Base-by-base conservation (phyloP, 192 early-diverging fungal genomes). In the Gryganskiella cystojenkinii region DNA sequence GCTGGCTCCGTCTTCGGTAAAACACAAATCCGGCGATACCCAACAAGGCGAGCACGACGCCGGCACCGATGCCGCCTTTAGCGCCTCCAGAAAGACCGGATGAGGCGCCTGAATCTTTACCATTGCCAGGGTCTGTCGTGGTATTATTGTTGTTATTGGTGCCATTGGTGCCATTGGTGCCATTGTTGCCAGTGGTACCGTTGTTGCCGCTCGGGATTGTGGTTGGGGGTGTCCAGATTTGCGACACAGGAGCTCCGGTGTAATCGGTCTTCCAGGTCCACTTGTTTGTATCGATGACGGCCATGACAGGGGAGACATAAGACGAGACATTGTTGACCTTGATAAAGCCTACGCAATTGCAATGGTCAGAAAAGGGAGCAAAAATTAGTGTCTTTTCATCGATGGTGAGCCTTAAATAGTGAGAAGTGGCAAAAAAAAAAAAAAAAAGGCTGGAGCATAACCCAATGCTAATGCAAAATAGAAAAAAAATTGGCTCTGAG, bases 31-130 rank as follows among this genome's bases (percentile, higher is more conserved):
- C 66, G 7, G n/a, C 55, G 28, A 59, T 19, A 14, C 30, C 64
- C 51, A 76, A 40, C 13, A 78, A 13, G 8, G 13, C 58, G 15
- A 58, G 5, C 3, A n/a, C 72, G 4, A 67, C 54, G 10, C 51
- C 72, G 7, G 40, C 60, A 37, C 66, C 74, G 13, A 78, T 57
- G n/a, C 66, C 74, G 15, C 35, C 74, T 22, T 78, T 78, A 27
- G 61, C 74, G 8, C 74, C 74, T 9, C 58, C 6, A 25, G 74
- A 78, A 8, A 78, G 35, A 7, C 74, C 28, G 4, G 52, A 33
- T 22, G 45, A 57, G 11, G 27, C 30, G 11, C n/a, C n/a, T 27
- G 13, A 4, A 3, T 15, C 6, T 11, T 3, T 15, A 24, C 50
- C 42, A 10, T 13, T 30, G 4, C 0, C 17, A 17, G 3, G 17